These are phyloP conservation scores for Ilyonectria destructans DNA, from an alignment of 2,329 filamentous ascomycete species.

Conservation along the genomic window DNA sequence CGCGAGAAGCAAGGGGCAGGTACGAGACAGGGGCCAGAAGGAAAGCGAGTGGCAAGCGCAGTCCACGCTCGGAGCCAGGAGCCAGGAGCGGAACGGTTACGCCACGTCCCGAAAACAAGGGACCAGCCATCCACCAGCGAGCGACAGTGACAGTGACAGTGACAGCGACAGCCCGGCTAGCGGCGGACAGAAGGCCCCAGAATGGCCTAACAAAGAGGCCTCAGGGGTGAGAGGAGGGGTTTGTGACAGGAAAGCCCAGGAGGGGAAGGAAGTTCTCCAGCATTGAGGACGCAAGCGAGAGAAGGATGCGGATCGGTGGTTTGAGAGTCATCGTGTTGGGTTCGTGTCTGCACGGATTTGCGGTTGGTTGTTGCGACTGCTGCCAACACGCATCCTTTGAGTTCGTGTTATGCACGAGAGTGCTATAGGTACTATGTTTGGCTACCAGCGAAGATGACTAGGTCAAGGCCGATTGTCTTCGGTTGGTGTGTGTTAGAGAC, in stretches of 20 bases:
- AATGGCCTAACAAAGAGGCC: slow-evolving; percentile 11
- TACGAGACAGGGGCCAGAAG: slow-evolving; percentile 3
- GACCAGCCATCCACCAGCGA: slow-evolving; percentile 6
- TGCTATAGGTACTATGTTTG: slow-evolving; percentile 3
- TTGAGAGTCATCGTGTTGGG: slow-evolving; percentile 2
- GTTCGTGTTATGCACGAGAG: neutral
- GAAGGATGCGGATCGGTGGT: slow-evolving; percentile 13
- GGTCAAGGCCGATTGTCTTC: slow-evolving; percentile 12
- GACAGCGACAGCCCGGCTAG: slow-evolving; percentile 15
- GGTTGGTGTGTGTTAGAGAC: slow-evolving; percentile 25
- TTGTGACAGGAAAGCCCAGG: neutral
- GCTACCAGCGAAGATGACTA: neutral
- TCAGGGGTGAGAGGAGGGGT: slow-evolving; percentile 6
- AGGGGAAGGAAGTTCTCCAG: neutral
- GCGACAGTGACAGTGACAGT: slow-evolving; percentile 1
- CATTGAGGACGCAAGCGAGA: slow-evolving; percentile 2
- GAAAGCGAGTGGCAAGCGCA: slow-evolving; percentile 26
- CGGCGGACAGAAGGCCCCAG: slow-evolving; percentile 15
- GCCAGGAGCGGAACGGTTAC: neutral
- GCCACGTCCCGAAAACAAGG: neutral
- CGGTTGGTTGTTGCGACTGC: neutral
- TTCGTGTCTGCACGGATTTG: neutral
- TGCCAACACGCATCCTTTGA: neutral
- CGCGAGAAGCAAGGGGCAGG: slow-evolving; percentile 36
- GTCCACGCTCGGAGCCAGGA: slow-evolving; percentile 3